A percentile compares a stretch with the other conserved stretches of the same genome.
Evolutionary conservation across 1,139 yeast genomes (phyloP).

Genomic region (Yamadazyma diospyri): DNA sequence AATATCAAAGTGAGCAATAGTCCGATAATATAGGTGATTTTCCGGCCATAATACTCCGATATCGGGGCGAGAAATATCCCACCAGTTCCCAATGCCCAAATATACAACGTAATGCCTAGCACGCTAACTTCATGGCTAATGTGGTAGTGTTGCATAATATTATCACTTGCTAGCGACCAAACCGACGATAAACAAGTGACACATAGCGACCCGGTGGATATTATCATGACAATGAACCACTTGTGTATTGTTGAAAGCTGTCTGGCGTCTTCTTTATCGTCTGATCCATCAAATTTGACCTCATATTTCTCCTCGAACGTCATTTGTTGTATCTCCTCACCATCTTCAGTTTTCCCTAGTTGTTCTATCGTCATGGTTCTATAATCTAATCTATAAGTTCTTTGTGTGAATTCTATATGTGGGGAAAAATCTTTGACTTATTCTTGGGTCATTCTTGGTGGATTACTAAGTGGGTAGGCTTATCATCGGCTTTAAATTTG

Average conservation of each 20-base stretch:
- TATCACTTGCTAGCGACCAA: constrained; percentile 28
- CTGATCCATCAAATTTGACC: constrained; percentile 24
- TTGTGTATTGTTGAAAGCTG: constrained; percentile 21
- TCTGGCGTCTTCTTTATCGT: constrained; percentile 25
- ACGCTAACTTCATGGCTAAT: constrained; percentile 26
- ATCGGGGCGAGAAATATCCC: constrained; percentile 32
- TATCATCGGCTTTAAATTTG: no score
- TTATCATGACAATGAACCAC: constrained; percentile 26
- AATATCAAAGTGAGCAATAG: constrained; percentile 21
- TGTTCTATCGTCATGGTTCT: no score
- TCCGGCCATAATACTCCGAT: constrained; percentile 33
- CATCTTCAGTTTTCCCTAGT: no score
- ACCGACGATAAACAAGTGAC: constrained; percentile 31
- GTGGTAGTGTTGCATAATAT: constrained; percentile 22
- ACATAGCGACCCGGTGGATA: constrained; percentile 24
- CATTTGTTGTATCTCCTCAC: no score
- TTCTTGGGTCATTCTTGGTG: no score
- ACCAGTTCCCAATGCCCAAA: constrained; percentile 31
- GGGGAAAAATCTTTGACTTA: no score
- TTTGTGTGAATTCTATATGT: no score
- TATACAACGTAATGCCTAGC: constrained; percentile 28
- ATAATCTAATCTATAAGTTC: no score
- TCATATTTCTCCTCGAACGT: constrained; percentile 7
- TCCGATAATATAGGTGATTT: constrained; percentile 24
- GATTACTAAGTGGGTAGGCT: no score